phyloP scores from a whole-genome alignment of 2,329 filamentous ascomycete genomes.

The Verruconis gallopava region DNA sequence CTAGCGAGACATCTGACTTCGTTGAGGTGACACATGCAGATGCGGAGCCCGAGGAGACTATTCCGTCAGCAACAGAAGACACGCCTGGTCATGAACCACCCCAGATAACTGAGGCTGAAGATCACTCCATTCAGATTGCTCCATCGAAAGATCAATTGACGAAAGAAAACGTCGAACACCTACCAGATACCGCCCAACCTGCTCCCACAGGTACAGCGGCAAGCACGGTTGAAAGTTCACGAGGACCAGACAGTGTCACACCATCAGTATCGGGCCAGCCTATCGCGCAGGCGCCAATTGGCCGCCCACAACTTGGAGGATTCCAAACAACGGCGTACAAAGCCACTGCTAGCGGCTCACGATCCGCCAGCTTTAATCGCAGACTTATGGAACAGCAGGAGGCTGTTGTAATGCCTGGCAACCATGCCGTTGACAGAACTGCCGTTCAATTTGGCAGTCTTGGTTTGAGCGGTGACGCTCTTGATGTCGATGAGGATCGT shows the following conservation, averaged over 20 bases:
- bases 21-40: constrained; percentile 23
- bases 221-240: constrained; percentile 78
- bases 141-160: constrained; percentile 76
- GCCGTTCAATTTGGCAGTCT: constrained; percentile 95
- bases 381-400: constrained; percentile 90
- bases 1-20: constrained; percentile 18
- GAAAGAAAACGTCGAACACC: constrained; percentile 80
- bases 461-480: constrained; percentile 66
- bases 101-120: constrained; percentile 18
- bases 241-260: constrained; percentile 49
- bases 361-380: constrained; percentile 70
- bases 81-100: constrained; percentile 17
- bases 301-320: constrained; percentile 53
- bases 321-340: constrained; percentile 75
- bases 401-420: constrained; percentile 94
- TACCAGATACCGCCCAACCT: constrained; percentile 64
- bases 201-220: constrained; percentile 70
- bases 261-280: constrained; percentile 16
- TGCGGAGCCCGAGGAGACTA: constrained; percentile 27
- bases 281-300: constrained; percentile 52
- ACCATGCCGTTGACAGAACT: constrained; percentile 84
- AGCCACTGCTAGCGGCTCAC: constrained; percentile 40
- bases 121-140: constrained; percentile 36
- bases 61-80: constrained; percentile 16
- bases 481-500: constrained; percentile 81